Evolutionary conservation across 176 grass and related monocot genomes (phyloP), one percentile per base, ranked within the genome.

Genomic region (Avena sativa): DNA sequence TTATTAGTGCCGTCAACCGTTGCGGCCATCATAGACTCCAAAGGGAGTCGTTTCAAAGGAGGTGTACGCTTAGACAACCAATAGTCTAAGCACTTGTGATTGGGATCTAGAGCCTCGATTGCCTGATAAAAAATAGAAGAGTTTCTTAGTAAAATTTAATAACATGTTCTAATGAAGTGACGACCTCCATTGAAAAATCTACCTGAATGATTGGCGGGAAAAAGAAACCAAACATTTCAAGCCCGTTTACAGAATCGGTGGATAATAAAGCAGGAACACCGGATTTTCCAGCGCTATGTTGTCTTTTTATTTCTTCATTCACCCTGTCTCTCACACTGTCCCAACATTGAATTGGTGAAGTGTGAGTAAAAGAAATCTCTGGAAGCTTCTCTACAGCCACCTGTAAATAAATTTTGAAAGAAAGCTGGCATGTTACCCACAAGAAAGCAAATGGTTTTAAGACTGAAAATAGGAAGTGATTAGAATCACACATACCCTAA

Each of bases 151-250:
- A 9, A 89, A 73, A 68, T 68, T 79, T 36, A n/a, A 86, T 56
- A 56, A 83, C 51, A 53, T 30, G 1, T 23, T 15, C 62, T 57
- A 81, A 16, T 64, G 68, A 55, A 79, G 23, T 38, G 81, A 38
- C 19, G 19, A 56, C 11, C 13, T 34, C 68, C 71, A 4, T 44
- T 16, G 30, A 86, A 74, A 59, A 59, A 65, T 48, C 71, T 85
- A 97, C 95, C 86, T 88, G 83, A 72, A 95, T 83, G 78, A 97
- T 95, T 49, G 84, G 58, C 48, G 87, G 87, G 9, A 72, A 92
- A 20, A 86, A 86, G 83, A 95, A 97, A 30, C 95, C 95, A 90
- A 97, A 97, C 95, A 97, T 95, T 89, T 91, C 89, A 82, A 92
- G 58, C 36, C 95, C 93, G 21, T 95, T 83, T 6, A 93, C 76